These are phyloP conservation scores for Penicillium waksmanii DNA, from an alignment of 495 filamentous ascomycete genomes.

Conservation along the genomic window DNA sequence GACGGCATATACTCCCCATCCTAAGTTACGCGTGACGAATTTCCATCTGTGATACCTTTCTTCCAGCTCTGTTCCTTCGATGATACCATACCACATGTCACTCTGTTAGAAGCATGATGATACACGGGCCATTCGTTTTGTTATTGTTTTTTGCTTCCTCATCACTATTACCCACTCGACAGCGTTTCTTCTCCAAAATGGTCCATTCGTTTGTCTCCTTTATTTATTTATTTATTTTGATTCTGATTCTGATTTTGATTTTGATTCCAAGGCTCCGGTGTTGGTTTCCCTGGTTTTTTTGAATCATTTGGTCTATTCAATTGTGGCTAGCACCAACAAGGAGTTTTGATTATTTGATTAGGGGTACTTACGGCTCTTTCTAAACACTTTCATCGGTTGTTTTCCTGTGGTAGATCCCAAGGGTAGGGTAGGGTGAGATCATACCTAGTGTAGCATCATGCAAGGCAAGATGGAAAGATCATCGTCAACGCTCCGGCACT, in stretches of 20 bases:
- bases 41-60: slow-evolving; percentile 32
- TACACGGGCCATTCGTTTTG: slow-evolving; percentile 39
- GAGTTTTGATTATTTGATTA: slow-evolving; percentile 1
- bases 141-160: not conserved
- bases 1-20: not conserved
- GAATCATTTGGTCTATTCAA: not conserved
- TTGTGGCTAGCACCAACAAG: slow-evolving; percentile 4
- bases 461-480: no score
- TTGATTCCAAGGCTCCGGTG: not conserved
- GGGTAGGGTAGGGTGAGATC: not conserved
- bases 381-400: not conserved
- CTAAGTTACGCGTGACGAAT: slow-evolving; percentile 29
- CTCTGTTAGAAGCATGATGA: slow-evolving; percentile 37
- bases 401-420: not conserved
- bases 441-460: not conserved
- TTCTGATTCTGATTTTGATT: slow-evolving; percentile 4
- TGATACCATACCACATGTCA: slow-evolving; percentile 45
- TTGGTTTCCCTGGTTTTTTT: not conserved
- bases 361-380: not conserved
- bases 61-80: slow-evolving; percentile 22
- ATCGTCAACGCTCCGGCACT: no score
- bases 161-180: not conserved
- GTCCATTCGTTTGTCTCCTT: slow-evolving; percentile 23
- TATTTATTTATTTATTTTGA: not conserved
- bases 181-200: slow-evolving; percentile 13